Evolutionary conservation across 345 rosid genomes (phyloP).

Genomic region (Brassica nigra): DNA sequence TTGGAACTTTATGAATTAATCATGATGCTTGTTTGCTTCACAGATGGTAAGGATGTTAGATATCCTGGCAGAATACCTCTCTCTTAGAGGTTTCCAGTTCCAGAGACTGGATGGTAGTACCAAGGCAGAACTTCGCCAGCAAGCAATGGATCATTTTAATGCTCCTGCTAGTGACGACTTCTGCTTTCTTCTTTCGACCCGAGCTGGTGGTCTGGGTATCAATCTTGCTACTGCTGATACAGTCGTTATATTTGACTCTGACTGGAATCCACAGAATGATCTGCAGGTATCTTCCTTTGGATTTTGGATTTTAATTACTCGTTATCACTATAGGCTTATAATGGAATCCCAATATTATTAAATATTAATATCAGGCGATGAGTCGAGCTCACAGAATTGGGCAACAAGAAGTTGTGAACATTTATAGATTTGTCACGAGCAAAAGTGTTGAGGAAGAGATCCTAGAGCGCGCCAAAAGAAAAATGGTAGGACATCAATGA

Average conservation of each 20-base stretch:
- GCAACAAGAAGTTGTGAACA: conserved; percentile 97
- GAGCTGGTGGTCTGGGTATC: conserved; percentile 99
- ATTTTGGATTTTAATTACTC: conserved; percentile 12
- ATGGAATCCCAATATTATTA: conserved; percentile 20
- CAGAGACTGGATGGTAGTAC: conserved; percentile 99
- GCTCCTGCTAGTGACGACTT: conserved; percentile 99
- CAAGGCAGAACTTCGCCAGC: conserved; percentile 96
- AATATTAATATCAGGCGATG: conserved; percentile 75
- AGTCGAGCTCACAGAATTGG: conserved; percentile 99
- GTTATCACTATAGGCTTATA: conserved; percentile 15
- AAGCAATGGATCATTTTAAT: conserved; percentile 99
- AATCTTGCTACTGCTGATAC: conserved; percentile 99
- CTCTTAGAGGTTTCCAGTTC: conserved; percentile 91
- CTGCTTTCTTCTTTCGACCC: conserved; percentile 97
- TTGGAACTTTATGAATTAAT: conserved; percentile 8
- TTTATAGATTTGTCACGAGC: conserved; percentile 98
- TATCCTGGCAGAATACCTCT: conserved; percentile 89
- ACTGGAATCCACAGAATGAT: conserved; percentile 99
- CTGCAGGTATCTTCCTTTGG: conserved; percentile 62
- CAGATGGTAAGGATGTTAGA: conserved; percentile 99
- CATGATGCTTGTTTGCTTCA: conserved; percentile 18
- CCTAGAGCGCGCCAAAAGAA: conserved; percentile 96
- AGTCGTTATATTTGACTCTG: conserved; percentile 98
- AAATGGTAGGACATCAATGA: conserved; percentile 61
- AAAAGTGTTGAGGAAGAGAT: conserved; percentile 99